Evolutionary conservation across 2,329 filamentous ascomycete genomes (phyloP).

Genomic region (Lasiodiplodia sp.): DNA sequence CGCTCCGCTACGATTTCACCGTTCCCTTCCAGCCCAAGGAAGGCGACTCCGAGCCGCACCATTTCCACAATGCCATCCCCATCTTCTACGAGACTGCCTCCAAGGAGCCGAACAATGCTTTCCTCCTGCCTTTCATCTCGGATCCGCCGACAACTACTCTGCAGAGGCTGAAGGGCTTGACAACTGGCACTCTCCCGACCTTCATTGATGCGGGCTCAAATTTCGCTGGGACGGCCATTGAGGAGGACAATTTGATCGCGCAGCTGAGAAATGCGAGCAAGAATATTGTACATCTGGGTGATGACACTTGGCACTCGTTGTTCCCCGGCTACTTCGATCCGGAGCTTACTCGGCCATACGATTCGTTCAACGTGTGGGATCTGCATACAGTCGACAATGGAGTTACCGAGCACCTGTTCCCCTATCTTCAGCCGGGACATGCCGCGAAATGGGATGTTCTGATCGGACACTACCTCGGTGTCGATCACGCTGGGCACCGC

Average conservation of each 20-base stretch:
- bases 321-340: constrained; percentile 94
- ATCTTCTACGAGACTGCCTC: constrained; percentile 84
- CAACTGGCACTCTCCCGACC: constrained; percentile 91
- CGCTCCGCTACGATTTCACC: constrained; percentile 95
- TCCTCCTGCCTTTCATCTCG: constrained; percentile 93
- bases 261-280: constrained; percentile 71
- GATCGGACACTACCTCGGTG: constrained; percentile 91
- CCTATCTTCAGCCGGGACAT: constrained; percentile 73
- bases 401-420: constrained; percentile 88
- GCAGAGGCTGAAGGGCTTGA: constrained; percentile 90
- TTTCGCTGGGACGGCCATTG: constrained; percentile 93
- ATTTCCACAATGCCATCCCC: constrained; percentile 88
- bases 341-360: constrained; percentile 86
- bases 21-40: constrained; percentile 72
- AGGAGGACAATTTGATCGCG: constrained; percentile 82
- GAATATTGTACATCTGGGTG: constrained; percentile 90
- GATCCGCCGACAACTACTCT: constrained; percentile 94
- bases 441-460: constrained; percentile 87
- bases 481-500: constrained; percentile 95
- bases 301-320: constrained; percentile 94
- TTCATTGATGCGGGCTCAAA: constrained; percentile 95
- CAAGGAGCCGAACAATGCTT: constrained; percentile 78
- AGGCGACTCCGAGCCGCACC: constrained; percentile 57
- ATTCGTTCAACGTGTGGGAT: constrained; percentile 99
- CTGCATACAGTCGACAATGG: constrained; percentile 96